Conservation (phyloP, 140 eudicot species). For the Erigeron philadelphicus region DNA sequence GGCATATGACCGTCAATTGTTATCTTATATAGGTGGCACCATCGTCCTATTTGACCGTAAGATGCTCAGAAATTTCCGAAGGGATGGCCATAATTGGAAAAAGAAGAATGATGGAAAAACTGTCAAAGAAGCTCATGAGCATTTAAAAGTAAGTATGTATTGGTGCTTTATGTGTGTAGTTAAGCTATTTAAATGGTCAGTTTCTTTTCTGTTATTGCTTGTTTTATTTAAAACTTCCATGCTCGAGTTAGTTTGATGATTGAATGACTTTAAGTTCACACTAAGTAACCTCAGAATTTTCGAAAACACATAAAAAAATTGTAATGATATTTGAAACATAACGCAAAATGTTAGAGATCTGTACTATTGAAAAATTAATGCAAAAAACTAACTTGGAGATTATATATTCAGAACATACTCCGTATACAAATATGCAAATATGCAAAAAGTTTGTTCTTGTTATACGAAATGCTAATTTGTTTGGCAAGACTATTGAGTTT, state of each 20-base stretch:
- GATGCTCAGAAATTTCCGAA: constrained; percentile 78
- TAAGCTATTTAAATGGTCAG: neutral
- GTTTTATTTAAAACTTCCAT: neutral
- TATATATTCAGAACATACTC: too few relatives aligned
- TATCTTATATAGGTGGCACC: constrained; percentile 57
- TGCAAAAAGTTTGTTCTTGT: too few relatives aligned
- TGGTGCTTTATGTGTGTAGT: neutral
- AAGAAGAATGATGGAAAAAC: constrained; percentile 89
- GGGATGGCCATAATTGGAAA: constrained; percentile 86
- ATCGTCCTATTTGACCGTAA: constrained; percentile 79
- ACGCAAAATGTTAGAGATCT: neutral
- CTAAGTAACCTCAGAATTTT: neutral
- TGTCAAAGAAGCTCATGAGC: constrained; percentile 91
- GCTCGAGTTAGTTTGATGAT: neutral
- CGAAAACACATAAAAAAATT: neutral
- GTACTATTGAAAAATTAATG: too few relatives aligned
- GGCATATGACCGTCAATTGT: neutral
- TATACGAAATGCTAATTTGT: too few relatives aligned
- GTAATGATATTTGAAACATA: neutral
- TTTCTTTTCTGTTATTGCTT: neutral
- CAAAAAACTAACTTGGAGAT: too few relatives aligned
- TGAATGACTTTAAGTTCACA: neutral
- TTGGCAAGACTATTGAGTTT: too few relatives aligned
- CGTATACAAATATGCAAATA: too few relatives aligned
- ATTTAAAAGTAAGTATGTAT: constrained; percentile 51